Evolutionary conservation across 2,329 filamentous ascomycete genomes (phyloP).

Genomic region (Talaromyces amestolkiae): DNA sequence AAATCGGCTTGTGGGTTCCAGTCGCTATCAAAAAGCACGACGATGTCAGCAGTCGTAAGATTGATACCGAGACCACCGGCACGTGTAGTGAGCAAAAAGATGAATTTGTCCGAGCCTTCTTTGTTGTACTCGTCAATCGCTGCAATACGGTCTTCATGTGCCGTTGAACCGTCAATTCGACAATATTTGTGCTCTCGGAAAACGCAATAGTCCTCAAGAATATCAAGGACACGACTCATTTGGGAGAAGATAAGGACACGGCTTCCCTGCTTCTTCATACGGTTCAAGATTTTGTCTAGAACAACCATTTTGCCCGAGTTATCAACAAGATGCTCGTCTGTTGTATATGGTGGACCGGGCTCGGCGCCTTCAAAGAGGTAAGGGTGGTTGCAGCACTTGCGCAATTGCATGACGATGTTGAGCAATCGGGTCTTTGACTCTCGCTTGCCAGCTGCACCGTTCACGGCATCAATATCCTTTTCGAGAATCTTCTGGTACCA

Average conservation of each 20-base stretch:
- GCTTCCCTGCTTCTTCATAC: constrained; percentile 82
- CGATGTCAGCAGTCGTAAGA: constrained; percentile 89
- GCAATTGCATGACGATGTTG: constrained; percentile 99
- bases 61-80: constrained; percentile 97
- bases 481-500: constrained; percentile 99
- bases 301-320: constrained; percentile 98
- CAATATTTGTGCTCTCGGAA: constrained; percentile 95
- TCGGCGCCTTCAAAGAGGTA: constrained; percentile 98
- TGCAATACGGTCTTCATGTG: constrained; percentile 94
- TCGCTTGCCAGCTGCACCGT: constrained; percentile 90
- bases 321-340: constrained; percentile 88
- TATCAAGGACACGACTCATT: constrained; percentile 96
- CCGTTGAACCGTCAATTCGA: constrained; percentile 93
- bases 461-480: constrained; percentile 98
- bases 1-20: constrained; percentile 99
- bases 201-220: constrained; percentile 96
- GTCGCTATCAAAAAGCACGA: constrained; percentile 94
- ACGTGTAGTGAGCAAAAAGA: constrained; percentile 92
- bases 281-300: constrained; percentile 82
- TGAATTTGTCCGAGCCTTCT: constrained; percentile 89
- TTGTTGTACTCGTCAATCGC: constrained; percentile 99
- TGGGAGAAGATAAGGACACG: constrained; percentile 98
- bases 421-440: constrained; percentile 96
- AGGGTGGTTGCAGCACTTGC: constrained; percentile 98
- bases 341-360: constrained; percentile 95